phyloP scores from a whole-genome alignment of 257 asterid species.

The Plantago ovata region DNA sequence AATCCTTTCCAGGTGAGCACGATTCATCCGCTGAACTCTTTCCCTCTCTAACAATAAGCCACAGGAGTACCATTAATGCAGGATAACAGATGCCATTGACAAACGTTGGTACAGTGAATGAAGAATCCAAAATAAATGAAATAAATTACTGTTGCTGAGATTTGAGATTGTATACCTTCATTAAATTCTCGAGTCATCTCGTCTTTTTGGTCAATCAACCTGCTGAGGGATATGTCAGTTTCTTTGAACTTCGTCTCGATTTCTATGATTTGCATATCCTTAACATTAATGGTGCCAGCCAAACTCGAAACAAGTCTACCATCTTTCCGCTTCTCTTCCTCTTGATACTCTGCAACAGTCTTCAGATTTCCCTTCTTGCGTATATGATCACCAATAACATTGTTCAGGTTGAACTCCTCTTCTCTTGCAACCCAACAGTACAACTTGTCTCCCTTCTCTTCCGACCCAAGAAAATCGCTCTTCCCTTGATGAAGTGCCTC shows the following conservation, averaged over 20 bases:
- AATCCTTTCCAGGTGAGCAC: slow-evolving; percentile 24
- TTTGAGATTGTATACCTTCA: slow-evolving; percentile 37
- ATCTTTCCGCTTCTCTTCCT: too few species aligned
- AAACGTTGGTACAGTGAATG: neutral
- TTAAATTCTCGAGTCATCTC: slow-evolving; percentile 33
- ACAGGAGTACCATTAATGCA: neutral
- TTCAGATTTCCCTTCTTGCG: too few species aligned
- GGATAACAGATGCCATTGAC: neutral
- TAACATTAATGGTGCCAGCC: too few species aligned
- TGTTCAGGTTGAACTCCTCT: slow-evolving; percentile 13
- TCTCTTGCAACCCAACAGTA: slow-evolving; percentile 27
- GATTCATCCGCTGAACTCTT: slow-evolving; percentile 29
- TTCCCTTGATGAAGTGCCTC: slow-evolving; percentile 40
- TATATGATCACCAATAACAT: neutral
- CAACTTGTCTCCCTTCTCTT: slow-evolving; percentile 18
- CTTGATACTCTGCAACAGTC: neutral
- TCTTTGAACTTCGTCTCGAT: slow-evolving; percentile 44
- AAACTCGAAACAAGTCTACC: neutral
- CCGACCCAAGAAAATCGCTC: slow-evolving; percentile 21
- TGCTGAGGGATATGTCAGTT: slow-evolving; percentile 27
- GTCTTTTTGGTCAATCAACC: slow-evolving; percentile 33
- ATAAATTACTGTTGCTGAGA: neutral
- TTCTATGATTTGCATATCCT: slow-evolving; percentile 8
- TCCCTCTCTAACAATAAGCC: slow-evolving; percentile 26
- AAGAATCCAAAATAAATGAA: neutral